phyloP scores from a whole-genome alignment of 2,329 filamentous ascomycete genomes.

The Thermomyces lanuginosus region DNA sequence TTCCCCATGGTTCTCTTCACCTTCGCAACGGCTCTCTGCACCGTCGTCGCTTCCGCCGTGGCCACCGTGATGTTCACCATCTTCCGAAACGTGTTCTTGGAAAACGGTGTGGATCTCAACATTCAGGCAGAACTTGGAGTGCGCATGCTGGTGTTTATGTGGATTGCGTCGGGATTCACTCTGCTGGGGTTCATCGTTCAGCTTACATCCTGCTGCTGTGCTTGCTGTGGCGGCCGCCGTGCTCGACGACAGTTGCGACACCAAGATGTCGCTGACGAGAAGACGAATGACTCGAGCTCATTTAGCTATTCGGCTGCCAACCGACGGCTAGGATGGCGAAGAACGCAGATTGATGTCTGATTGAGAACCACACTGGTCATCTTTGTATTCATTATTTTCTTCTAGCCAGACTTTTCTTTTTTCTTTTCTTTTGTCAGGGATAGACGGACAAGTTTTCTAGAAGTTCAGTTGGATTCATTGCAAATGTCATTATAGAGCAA shows the following conservation, averaged over 20 bases:
- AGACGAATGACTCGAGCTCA: constrained; percentile 1
- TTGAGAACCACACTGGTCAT: neutral
- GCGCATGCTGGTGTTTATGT: constrained; percentile 78
- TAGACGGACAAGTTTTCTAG: too few relatives aligned
- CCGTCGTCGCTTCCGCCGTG: constrained; percentile 53
- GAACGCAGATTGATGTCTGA: constrained; percentile 2
- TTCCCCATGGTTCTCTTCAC: constrained; percentile 52
- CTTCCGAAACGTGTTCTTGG: constrained; percentile 59
- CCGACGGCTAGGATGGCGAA: constrained; percentile 4
- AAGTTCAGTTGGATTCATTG: too few relatives aligned
- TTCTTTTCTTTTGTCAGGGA: neutral
- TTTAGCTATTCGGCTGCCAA: neutral
- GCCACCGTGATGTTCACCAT: constrained; percentile 73
- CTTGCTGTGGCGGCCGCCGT: constrained; percentile 27
- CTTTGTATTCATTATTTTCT: too few relatives aligned
- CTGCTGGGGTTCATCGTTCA: constrained; percentile 59
- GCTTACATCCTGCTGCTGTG: constrained; percentile 59
- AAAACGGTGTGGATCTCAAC: constrained; percentile 53
- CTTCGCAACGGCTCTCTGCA: constrained; percentile 49
- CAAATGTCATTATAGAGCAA: too few relatives aligned
- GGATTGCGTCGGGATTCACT: constrained; percentile 55
- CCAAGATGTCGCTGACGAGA: constrained; percentile 1
- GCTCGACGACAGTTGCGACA: constrained; percentile 19
- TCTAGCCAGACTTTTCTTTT: neutral
- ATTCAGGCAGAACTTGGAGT: constrained; percentile 53